Base-by-base conservation (phyloP, 2,329 filamentous ascomycete species). In the Cordyceps fumosorosea region DNA sequence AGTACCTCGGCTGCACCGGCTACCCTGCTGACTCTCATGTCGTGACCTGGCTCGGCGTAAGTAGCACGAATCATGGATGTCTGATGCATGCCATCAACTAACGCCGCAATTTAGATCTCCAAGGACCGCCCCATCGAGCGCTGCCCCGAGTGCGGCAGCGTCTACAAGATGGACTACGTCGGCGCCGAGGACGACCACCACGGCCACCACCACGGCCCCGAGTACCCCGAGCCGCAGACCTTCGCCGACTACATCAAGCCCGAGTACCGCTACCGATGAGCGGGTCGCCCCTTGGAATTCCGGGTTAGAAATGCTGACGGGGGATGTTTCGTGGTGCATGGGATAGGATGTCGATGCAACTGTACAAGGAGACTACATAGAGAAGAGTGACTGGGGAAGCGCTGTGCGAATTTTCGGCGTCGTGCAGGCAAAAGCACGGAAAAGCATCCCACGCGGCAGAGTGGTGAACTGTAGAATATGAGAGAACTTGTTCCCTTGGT, bases 131-230 rank as follows among this genome's bases (percentile, higher is more conserved):
- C 95, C 63, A 78, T 96, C 70, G 91, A 96, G 83, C 91, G 95
- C 77, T 99, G 95, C 87, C 87, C 87, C 73, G 95, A 99, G 84
- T 99, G 95, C 80, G 95, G 95, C 69, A 91, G 87, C 76, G 91
- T 95, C 69, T 93, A 96, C 84, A 96, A 96, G 88, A 95, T 98
- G 90, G 89, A 97, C 76, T 99, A 96, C 78, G 80, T 96, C 68
- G 95, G 95, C 65, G 87, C 92, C 57, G 76, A 87, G 74, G 89
- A 95, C 68, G 88, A 93, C 75, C 78, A 81, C 71, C 84, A 90
- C 75, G 71, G 79, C 75, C 75, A 82, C 75, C 75, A 82, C 75
- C 77, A 82, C 75, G 77, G 78, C 72, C 83, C 86, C 73, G 85
- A 85, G 74, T 82, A 86, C 75, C 85, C 88, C 77, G 91, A 96